A percentile compares a stretch with the other conserved stretches of the same genome.
phyloP scores from a whole-genome alignment of 768 basidiomycete genomes.

The Calocera viscosa region DNA sequence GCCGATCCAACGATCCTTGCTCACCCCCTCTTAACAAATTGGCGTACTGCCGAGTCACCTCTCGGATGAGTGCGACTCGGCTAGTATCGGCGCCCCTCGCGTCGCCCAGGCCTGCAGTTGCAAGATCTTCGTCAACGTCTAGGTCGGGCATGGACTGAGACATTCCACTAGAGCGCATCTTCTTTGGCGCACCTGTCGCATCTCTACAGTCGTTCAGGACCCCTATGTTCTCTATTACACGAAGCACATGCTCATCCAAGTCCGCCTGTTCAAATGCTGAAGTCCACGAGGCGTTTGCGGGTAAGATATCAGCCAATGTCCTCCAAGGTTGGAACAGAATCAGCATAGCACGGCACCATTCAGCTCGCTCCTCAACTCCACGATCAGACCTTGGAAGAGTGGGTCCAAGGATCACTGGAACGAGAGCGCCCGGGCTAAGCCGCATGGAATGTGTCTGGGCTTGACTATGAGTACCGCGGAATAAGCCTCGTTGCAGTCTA shows the following conservation, averaged over 20 bases:
- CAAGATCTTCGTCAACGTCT: no score
- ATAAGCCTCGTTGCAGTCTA: neutral
- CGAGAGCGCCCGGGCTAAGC: conserved; percentile 6
- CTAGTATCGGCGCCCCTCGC: no score
- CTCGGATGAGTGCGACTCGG: no score
- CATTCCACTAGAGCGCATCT: no score
- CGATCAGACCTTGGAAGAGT: conserved; percentile 26
- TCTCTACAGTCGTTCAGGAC: no score
- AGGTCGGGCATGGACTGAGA: no score
- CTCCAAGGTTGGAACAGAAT: conserved; percentile 37
- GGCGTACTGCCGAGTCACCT: no score
- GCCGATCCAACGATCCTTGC: no score
- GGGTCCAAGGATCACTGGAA: conserved; percentile 31
- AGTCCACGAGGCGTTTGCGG: conserved; percentile 21
- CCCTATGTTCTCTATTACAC: no score
- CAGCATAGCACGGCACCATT: conserved; percentile 31
- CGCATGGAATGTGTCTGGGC: conserved; percentile 17
- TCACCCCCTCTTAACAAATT: no score
- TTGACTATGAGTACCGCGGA: conserved; percentile 19
- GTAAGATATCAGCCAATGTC: conserved; percentile 21
- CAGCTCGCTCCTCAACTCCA: conserved; percentile 7
- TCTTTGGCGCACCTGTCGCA: no score
- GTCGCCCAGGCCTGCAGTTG: no score
- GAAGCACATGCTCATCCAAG: neutral
- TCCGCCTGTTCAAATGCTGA: conserved; percentile 23